phyloP scores from a whole-genome alignment of 2,329 filamentous ascomycete species.

The Apiospora kogelbergensis region DNA sequence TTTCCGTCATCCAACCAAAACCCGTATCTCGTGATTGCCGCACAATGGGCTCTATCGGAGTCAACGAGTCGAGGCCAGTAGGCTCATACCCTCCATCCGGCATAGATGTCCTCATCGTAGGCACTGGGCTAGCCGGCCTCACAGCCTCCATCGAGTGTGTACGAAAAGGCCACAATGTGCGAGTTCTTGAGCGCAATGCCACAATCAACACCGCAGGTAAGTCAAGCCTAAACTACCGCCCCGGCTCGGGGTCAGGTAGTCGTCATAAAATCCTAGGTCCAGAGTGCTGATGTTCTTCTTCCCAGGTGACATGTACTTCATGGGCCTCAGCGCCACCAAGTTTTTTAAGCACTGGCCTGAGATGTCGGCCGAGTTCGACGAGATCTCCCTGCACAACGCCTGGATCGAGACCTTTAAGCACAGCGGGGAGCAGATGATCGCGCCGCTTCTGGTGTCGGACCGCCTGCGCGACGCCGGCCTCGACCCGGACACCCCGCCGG shows the following conservation, averaged over 20 bases:
- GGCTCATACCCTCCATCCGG: conserved; percentile 48
- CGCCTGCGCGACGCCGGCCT: conserved; percentile 40
- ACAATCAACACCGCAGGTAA: conserved; percentile 52
- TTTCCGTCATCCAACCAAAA: background rate
- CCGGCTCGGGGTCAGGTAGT: background rate
- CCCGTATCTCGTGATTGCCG: background rate
- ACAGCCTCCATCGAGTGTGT: conserved; percentile 61
- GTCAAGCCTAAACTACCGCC: conserved; percentile 16
- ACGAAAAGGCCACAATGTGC: conserved; percentile 56
- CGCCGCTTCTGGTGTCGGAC: conserved; percentile 48
- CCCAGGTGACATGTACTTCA: conserved; percentile 59
- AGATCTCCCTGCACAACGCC: conserved; percentile 52
- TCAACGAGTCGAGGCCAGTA: conserved; percentile 45
- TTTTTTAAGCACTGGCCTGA: conserved; percentile 58
- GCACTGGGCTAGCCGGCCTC: conserved; percentile 59
- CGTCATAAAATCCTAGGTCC: too few relatives aligned
- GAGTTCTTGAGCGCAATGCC: conserved; percentile 46
- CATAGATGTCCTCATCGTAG: conserved; percentile 52
- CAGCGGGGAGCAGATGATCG: conserved; percentile 47
- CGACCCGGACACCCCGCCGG: conserved; percentile 47
- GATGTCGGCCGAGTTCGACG: conserved; percentile 48
- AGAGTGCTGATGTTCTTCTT: background rate
- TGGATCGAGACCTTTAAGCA: conserved; percentile 59
- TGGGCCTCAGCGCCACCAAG: conserved; percentile 54
- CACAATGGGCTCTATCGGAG: conserved; percentile 26